Evolutionary conservation across 2,329 filamentous ascomycete genomes (phyloP).

Genomic region (Emergomyces africanus): DNA sequence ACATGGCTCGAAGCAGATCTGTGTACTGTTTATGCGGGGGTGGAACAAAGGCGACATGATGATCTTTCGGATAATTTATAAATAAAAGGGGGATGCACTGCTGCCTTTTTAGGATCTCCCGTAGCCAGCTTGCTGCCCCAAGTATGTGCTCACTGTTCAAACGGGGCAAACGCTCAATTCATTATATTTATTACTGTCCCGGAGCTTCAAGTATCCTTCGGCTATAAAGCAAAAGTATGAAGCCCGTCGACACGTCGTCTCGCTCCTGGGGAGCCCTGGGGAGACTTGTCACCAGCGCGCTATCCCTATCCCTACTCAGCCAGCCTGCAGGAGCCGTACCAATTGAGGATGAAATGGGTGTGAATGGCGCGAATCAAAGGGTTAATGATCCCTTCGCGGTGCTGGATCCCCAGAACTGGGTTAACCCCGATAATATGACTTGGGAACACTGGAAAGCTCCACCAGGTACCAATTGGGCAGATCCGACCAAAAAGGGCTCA

Average conservation of each 20-base stretch:
- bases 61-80: neutral
- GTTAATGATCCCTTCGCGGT: conserved; percentile 9
- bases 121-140: neutral
- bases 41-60: neutral
- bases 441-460: conserved; percentile 9
- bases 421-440: conserved; percentile 12
- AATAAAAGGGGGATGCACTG: neutral
- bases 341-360: neutral
- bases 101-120: neutral
- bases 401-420: conserved; percentile 11
- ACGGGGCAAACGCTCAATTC: neutral
- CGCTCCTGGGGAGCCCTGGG: neutral
- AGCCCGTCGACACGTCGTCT: conserved; percentile 1
- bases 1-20: neutral
- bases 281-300: conserved; percentile 4
- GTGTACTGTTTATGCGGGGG: neutral
- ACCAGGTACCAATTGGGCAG: conserved; percentile 10
- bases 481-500: conserved; percentile 9
- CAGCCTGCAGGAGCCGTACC: conserved; percentile 2
- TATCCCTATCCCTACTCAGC: conserved; percentile 5
- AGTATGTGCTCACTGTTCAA: neutral
- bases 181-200: neutral
- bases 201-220: neutral
- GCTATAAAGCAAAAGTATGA: conserved; percentile 3
- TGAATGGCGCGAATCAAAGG: neutral